These are phyloP conservation scores for Rhizophagus clarus DNA, from an alignment of 192 early-diverging fungal genomes.

Conservation along the genomic window DNA sequence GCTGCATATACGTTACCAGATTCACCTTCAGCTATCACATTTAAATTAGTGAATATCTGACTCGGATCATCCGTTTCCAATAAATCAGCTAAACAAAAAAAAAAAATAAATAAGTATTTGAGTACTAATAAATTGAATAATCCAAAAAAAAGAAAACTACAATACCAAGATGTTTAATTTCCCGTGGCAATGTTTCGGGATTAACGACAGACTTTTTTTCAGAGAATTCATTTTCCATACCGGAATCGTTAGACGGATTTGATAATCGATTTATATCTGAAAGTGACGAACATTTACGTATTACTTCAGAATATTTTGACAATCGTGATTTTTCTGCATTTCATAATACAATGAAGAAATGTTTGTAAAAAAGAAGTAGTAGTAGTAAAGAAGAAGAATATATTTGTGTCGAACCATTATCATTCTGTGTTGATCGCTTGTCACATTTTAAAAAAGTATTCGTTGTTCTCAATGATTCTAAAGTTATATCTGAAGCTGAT, in stretches of 20 bases:
- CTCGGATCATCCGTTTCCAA: constrained; percentile 81
- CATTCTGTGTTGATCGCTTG: not conserved
- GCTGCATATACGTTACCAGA: constrained; percentile 90
- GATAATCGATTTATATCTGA: not conserved
- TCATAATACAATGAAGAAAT: not conserved
- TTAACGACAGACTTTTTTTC: not conserved
- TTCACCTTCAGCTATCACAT: constrained; percentile 93
- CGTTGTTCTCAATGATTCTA: not conserved
- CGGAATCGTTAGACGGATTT: not conserved
- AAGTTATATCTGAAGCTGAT: not conserved
- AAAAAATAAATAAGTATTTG: not conserved
- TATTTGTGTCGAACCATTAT: not conserved
- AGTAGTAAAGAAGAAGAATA: not conserved
- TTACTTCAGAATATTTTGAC: not conserved
- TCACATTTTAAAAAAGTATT: not conserved
- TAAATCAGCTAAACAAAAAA: constrained; percentile 53
- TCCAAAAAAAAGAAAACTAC: not conserved
- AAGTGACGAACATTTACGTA: not conserved
- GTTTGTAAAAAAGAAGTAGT: not conserved
- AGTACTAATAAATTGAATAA: not conserved
- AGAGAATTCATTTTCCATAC: not conserved
- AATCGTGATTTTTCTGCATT: not conserved
- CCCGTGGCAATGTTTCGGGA: not conserved
- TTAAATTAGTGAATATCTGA: constrained; percentile 78
- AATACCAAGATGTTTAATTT: constrained; percentile 9